Base-by-base conservation (phyloP, 352 stramenopile species). In the Aphanomyces stellatus region DNA sequence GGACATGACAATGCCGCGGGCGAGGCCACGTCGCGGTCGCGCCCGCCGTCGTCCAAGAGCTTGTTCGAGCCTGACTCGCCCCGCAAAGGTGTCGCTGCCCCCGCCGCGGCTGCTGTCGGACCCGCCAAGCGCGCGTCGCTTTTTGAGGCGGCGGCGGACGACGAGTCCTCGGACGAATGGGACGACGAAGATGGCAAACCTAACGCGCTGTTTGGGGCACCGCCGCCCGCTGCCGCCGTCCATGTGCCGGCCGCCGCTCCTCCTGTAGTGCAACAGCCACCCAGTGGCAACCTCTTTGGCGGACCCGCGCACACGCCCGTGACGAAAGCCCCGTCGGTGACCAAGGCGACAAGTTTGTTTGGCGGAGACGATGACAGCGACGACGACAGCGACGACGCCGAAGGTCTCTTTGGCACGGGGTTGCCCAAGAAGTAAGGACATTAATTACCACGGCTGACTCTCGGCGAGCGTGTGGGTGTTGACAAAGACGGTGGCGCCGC, bases 401-500 rank as follows among this genome's bases (percentile, higher is more conserved):
- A 57, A 57, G 82, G 83, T 4, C 75, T 94, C 30, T 92, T 94
- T 71, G 83, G 83, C 66, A 90, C 82, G 3, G 79, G 82, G 10
- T 69, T 90, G n/a, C 81, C 81, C 4, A 88, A 72, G 19, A 67
- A 67, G 49, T 67, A 67, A 34, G 3, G 48, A 65, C 34, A 37
- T 35, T 51, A 2, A 63, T 53, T 87, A 93, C 85, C 85, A 94
- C 55, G 88, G 69, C 71, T 94, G 85, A 63, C 79, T 83, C 62
- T 80, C 80, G 51, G 85, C 85, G 55, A 94, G 78, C 67, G 88
- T 85, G 62, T 89, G 78, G 57, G 81, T 90, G 72, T 92, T 89
- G 71, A 94, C 82, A 75, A 92, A 92, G 65, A 94, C 66, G 81
- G 91, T 88, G 71, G 90, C 80, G 64, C 88, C 80, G 46, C 86